Conservation (phyloP, 257 asterid genomes). For the Petunia secreta region DNA sequence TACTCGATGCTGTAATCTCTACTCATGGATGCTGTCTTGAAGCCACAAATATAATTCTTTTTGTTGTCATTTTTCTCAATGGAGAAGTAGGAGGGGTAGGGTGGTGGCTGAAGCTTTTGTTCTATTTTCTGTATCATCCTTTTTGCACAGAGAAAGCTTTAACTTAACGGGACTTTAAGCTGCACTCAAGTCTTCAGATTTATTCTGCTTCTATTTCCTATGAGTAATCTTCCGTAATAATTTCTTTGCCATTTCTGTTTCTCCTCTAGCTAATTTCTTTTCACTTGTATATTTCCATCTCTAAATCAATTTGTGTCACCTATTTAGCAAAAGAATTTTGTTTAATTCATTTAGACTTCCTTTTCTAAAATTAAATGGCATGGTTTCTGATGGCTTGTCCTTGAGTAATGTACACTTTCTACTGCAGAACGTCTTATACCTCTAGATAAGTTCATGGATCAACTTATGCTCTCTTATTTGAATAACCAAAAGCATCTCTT, state of each 20-base stretch:
- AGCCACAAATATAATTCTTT: conserved; percentile 2
- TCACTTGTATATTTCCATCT: conserved; percentile 20
- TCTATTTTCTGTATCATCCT: background rate
- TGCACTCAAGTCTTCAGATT: background rate
- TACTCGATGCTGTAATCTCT: background rate
- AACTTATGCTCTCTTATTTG: conserved; percentile 9
- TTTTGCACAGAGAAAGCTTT: background rate
- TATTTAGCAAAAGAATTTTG: background rate
- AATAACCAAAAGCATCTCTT: conserved; percentile 13
- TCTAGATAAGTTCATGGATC: conserved; percentile 12
- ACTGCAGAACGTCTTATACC: background rate
- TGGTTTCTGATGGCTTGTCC: background rate
- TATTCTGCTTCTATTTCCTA: background rate
- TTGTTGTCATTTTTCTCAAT: background rate
- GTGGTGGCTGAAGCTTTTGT: conserved; percentile 4
- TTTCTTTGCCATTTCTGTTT: background rate
- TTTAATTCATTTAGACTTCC: background rate
- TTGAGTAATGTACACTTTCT: background rate
- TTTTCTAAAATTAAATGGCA: background rate
- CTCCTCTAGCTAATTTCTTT: conserved; percentile 15
- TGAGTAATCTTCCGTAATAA: background rate
- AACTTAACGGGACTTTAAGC: conserved; percentile 3
- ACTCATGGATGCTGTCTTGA: conserved; percentile 5
- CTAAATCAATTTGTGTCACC: conserved; percentile 8
- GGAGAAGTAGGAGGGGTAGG: background rate